Evolutionary conservation across 495 filamentous ascomycete genomes (phyloP), one percentile per base, ranked within the genome.

Genomic region (Polyplosphaeria fusca): DNA sequence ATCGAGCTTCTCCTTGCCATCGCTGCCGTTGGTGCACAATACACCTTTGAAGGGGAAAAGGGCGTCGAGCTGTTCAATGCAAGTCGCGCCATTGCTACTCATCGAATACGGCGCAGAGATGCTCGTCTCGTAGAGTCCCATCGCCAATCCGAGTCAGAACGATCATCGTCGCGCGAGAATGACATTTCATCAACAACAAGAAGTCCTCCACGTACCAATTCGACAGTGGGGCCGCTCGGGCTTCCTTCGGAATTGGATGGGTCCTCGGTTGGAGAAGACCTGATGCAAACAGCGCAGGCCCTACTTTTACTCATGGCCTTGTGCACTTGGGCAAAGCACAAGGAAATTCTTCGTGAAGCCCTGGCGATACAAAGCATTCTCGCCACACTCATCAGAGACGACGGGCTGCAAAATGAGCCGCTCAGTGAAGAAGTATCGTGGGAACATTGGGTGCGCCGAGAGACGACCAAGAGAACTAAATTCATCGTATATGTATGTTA

Each of bases 11-110:
- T 87, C 16, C 68, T 87, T n/a, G 81, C 84, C 0, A 82, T 87
- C 58, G 69, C 79, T 4, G 77, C 85, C 0, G 74, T 86, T 3
- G 85, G 85, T 5, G 85, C 85, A 2, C 79, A 84, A 37, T 88
- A 87, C 58, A 73, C 70, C 26, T 70, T 75, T 4, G 76, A 79
- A 50, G 72, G 71, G 18, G 71, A 79, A 43, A 74, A 82, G 30
- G 84, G 83, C 0, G 82, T 85, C 58, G 81, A 85, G 12, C 71
- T 90, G 5, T 90, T 86, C 73, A 83, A 87, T 68, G 85, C 85
- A 0, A 77, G 80, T 0, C 80, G 76, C 46, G 70, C 78, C 0
- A 77, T 82, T 23, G 76, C 77, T 2, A 62, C 73, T 11, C 75
- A 81, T 53, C 77, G 81, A 57, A 79, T 80, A 9, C 69, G 78